A percentile compares a stretch with the other conserved stretches of the same genome.
Conservation (phyloP, 495 filamentous ascomycete species). For the Penicillium pancosmium region DNA sequence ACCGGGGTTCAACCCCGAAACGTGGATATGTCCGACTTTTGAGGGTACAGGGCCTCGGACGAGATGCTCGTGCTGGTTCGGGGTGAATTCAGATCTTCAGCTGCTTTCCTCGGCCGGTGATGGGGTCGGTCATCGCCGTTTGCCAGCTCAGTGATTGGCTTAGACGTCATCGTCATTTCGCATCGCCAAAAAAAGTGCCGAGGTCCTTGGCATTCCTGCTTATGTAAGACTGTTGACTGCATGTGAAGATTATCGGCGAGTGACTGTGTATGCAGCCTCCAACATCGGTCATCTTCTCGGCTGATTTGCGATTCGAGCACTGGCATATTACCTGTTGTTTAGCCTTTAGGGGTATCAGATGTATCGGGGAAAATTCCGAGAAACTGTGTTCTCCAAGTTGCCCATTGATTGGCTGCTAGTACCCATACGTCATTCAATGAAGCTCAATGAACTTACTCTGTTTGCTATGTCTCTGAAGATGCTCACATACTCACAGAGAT, state of each 20-base stretch:
- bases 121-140: conserved; percentile 27
- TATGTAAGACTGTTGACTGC: conserved; percentile 13
- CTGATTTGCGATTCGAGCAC: too few species aligned
- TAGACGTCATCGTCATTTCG: conserved; percentile 27
- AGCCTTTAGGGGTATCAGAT: too few species aligned
- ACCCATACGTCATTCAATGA: too few species aligned
- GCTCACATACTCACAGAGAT: too few species aligned
- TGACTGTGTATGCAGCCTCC: too few species aligned
- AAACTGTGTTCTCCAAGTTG: too few species aligned
- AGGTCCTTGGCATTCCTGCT: conserved; percentile 22
- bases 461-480: neutral
- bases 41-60: conserved; percentile 26
- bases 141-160: conserved; percentile 18
- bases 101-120: conserved; percentile 25
- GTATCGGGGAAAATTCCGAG: too few species aligned
- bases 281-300: too few species aligned
- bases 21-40: conserved; percentile 10
- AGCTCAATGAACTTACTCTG: too few species aligned
- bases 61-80: conserved; percentile 11
- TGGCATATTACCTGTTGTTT: too few species aligned
- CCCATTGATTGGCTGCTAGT: too few species aligned
- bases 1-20: conserved; percentile 14
- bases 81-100: conserved; percentile 14
- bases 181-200: conserved; percentile 26
- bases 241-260: conserved; percentile 16